Percentiles rank a stretch among this genome's conserved stretches.
Evolutionary conservation across 2,329 filamentous ascomycete genomes (phyloP).

Genomic region (Penicillium glabrum): DNA sequence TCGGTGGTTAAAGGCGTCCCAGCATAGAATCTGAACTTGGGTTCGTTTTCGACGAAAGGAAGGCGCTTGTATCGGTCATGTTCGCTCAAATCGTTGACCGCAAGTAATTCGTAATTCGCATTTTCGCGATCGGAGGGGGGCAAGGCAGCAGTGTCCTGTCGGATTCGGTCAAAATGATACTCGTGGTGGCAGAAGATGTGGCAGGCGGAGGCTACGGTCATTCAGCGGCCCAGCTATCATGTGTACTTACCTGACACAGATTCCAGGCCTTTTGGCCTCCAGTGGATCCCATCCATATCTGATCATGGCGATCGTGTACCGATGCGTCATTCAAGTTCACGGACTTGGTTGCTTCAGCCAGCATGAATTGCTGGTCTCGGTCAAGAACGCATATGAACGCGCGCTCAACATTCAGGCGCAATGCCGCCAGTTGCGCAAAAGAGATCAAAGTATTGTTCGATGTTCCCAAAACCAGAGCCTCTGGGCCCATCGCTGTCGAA

Average conservation of each 20-base stretch:
- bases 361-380: slow-evolving; percentile 48
- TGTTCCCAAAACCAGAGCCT: slow-evolving; percentile 29
- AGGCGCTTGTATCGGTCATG: slow-evolving; percentile 40
- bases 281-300: slow-evolving; percentile 33
- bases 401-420: slow-evolving; percentile 37
- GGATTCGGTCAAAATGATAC: slow-evolving; percentile 1
- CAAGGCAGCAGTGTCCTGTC: slow-evolving; percentile 37
- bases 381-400: slow-evolving; percentile 49
- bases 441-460: slow-evolving; percentile 36
- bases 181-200: not conserved
- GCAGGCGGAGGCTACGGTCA: not conserved
- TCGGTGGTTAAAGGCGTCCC: slow-evolving; percentile 62
- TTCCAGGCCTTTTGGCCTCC: slow-evolving; percentile 34
- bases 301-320: slow-evolving; percentile 30
- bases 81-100: slow-evolving; percentile 41
- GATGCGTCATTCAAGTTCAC: slow-evolving; percentile 37
- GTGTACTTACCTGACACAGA: slow-evolving; percentile 34
- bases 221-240: not conserved
- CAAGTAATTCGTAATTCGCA: slow-evolving; percentile 27
- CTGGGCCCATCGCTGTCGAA: slow-evolving; percentile 19
- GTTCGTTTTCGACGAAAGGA: slow-evolving; percentile 34
- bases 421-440: slow-evolving; percentile 37
- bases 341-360: slow-evolving; percentile 52
- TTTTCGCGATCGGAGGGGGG: slow-evolving; percentile 24
- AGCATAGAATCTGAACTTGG: slow-evolving; percentile 53